phyloP scores from a whole-genome alignment of 352 stramenopile genomes.

The Globisporangium alternatum region DNA sequence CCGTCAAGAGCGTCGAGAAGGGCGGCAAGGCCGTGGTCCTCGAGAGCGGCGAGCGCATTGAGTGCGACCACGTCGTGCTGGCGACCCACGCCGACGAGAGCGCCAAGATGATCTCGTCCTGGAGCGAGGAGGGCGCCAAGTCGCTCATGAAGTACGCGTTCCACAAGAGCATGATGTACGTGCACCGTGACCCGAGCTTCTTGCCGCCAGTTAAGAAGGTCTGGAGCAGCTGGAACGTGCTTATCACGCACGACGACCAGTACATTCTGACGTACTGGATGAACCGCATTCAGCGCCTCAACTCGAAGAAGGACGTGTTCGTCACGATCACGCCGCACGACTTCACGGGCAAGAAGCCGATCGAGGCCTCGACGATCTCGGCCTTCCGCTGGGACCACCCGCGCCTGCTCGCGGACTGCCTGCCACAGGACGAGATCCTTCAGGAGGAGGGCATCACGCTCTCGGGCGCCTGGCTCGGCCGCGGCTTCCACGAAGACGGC shows the following conservation, averaged over 20 bases:
- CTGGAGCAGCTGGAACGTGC: slow-evolving; percentile 85
- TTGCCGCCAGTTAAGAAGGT: slow-evolving; percentile 71
- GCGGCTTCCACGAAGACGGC: slow-evolving; percentile 85
- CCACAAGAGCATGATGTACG: slow-evolving; percentile 89
- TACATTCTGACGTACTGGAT: slow-evolving; percentile 90
- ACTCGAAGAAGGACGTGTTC: slow-evolving; percentile 84
- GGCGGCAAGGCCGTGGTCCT: slow-evolving; percentile 82
- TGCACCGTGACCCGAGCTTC: slow-evolving; percentile 77
- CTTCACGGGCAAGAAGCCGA: slow-evolving; percentile 60
- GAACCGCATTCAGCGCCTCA: slow-evolving; percentile 86
- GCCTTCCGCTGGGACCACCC: slow-evolving; percentile 86
- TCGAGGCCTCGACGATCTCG: slow-evolving; percentile 50
- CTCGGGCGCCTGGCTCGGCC: slow-evolving; percentile 76
- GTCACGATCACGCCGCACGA: slow-evolving; percentile 84
- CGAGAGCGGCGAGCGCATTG: slow-evolving; percentile 61
- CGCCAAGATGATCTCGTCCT: slow-evolving; percentile 63
- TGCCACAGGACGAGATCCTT: slow-evolving; percentile 85
- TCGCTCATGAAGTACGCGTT: slow-evolving; percentile 80
- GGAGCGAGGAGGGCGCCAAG: slow-evolving; percentile 58
- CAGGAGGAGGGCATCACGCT: slow-evolving; percentile 82
- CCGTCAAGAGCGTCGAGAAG: slow-evolving; percentile 62
- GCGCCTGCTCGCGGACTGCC: slow-evolving; percentile 75
- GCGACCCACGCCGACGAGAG: slow-evolving; percentile 79
- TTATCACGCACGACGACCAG: slow-evolving; percentile 80
- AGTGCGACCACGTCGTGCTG: slow-evolving; percentile 84